Evolutionary conservation across 2,329 filamentous ascomycete genomes (phyloP).

Genomic region (Hymenoscyphus scutula): DNA sequence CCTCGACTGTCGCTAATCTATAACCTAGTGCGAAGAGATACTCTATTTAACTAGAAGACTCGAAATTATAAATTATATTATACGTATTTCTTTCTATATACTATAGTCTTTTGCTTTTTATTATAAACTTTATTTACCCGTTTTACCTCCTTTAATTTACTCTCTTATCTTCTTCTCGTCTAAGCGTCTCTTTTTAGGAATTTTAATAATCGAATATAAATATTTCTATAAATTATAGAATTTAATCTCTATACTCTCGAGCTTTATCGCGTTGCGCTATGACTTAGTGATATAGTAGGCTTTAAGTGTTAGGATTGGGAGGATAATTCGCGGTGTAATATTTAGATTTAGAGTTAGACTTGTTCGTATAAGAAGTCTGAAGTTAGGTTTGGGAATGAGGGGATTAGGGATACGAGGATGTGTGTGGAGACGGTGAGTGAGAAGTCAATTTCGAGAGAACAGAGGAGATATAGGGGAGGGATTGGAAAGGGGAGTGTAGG

Average conservation of each 20-base stretch:
- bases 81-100: neutral
- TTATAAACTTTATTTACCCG: conserved; percentile 3
- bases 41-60: neutral
- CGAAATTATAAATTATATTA: conserved; percentile 8
- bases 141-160: too few species aligned
- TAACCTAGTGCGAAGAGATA: too few species aligned
- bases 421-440: conserved; percentile 10
- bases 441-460: too few species aligned
- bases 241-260: conserved; percentile 1
- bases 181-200: too few species aligned
- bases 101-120: neutral
- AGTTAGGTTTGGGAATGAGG: conserved; percentile 6
- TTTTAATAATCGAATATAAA: too few species aligned
- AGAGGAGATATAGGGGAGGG: too few species aligned
- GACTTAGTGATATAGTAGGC: neutral
- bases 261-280: neutral
- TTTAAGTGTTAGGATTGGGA: conserved; percentile 8
- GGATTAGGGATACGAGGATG: neutral
- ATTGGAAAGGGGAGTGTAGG: too few species aligned
- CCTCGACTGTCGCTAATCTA: too few species aligned
- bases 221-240: neutral
- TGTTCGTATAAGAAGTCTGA: conserved; percentile 8
- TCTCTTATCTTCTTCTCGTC: too few species aligned
- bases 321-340: conserved; percentile 9
- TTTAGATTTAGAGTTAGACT: conserved; percentile 10